Evolutionary conservation across 2,329 filamentous ascomycete genomes (phyloP), one percentile per base, ranked within the genome.

Genomic region (Penicillium sp.): DNA sequence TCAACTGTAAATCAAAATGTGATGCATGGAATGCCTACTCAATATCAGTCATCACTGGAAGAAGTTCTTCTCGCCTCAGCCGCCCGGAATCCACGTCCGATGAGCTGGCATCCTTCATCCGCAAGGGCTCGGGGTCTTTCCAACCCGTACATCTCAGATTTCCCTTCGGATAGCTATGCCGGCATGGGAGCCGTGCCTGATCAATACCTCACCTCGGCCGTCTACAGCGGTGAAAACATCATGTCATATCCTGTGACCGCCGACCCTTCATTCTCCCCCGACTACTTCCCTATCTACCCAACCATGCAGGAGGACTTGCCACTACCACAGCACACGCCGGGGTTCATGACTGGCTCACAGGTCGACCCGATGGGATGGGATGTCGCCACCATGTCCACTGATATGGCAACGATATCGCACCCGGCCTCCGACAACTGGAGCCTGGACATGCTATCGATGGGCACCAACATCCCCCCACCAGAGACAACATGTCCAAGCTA

Each of bases 41-140:
- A 63, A 48, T 69, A 72, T 54, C 64, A 81, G 57, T 74, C 74
- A 32, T 65, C 80, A 43, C 76, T 83, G 56, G 76, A 81, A 56
- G 68, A 78, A 44, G 68, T 69, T 61, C 55, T 76, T 58, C 66
- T 79, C 61, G 69, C 76, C 53, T 69, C 60, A 24, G 68, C 60
- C 48, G 74, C 72, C 38, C 74, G 71, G 64, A 57, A 79, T 38
- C 74, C 74, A 50, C 82, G 89, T 40, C 88, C 89, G 6, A 78
- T 89, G 44, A 91, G 88, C 78, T 92, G 89, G 89, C 89, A 92
- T 70, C 87, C 88, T 3, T 82, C 83, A 22, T 83, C 86, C 10
- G 56, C 72, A 73, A 55, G 68, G 68, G 32, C 66, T 66, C 51
- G 69, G 70, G 66, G 63, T 5, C 66, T 68, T 52, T 60, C 66